Base-by-base conservation (phyloP, 441 rosid species). In the Omphalea diandra region DNA sequence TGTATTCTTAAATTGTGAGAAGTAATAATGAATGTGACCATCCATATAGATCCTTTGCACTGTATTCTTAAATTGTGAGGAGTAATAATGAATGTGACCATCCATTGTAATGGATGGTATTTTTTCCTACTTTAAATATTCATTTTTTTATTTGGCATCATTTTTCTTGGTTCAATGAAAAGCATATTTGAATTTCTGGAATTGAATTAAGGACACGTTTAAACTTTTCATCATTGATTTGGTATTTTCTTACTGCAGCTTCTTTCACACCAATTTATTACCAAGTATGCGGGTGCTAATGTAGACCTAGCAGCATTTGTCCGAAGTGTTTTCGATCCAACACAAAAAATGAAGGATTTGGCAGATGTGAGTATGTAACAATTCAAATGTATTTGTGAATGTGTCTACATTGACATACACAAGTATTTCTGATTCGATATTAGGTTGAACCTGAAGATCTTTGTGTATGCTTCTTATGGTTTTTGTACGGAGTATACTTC, bases 261-360 rank as follows among this genome's bases (percentile, higher is more conserved):
- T 75, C 82, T 94, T 64, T 78, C 83, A 46, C 97, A 94, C 80
- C 90, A 91, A 27, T 94, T 94, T 77, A 91, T 94, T 60, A 84
- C 81, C 67, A 94, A 86, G 81, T 79, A 90, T 44, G 88, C 83
- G 44, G 69, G 85, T 49, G 76, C 78, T 50, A 63, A 59, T 73
- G 88, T 88, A 46, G 96, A 91, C 82, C 81, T 91, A 69, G 92
- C 93, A 26, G 78, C 85, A 70, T 91, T 87, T 83, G 93, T 91
- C 66, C 87, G 80, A 70, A 81, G 86, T 70, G 88, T 91, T 67
- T 91, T 94, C 81, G 96, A 94, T 81, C 97, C 98, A 55, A 84
- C 85, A 3, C 88, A 85, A 76, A 88, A 87, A 81, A 73, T 94
- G 88, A 94, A 87, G 86, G 98, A 94, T 59, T 79, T 91, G 76